These are phyloP conservation scores for Dictyostelium firmibasis DNA, from an alignment of 78 protist genomes.

Conservation along the genomic window DNA sequence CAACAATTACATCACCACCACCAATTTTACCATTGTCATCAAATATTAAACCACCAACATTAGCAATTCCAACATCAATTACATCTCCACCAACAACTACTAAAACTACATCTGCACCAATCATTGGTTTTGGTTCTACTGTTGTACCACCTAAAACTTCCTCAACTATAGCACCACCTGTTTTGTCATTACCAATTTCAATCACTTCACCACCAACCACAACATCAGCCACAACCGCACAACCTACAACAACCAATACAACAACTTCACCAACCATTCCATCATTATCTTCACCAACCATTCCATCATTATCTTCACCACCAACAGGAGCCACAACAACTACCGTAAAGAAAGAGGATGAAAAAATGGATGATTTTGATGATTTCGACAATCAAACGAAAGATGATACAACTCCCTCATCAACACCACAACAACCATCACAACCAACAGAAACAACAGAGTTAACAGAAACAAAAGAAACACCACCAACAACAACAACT, in stretches of 20 bases:
- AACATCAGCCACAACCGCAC: neutral
- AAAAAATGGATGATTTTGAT: slow-evolving; percentile 5
- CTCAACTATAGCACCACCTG: neutral
- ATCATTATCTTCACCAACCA: neutral
- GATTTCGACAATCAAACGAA: neutral
- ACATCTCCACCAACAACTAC: neutral
- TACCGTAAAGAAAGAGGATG: neutral
- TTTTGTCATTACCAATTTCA: neutral
- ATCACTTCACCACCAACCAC: neutral
- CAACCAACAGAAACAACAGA: neutral
- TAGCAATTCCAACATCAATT: neutral
- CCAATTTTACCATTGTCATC: neutral
- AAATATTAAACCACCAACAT: slow-evolving; percentile 1
- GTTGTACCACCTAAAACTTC: neutral
- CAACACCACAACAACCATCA: neutral
- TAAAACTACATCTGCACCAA: slow-evolving; percentile 10
- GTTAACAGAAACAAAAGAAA: neutral
- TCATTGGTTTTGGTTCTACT: neutral
- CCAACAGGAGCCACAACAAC: neutral
- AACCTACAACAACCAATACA: neutral
- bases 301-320: neutral
- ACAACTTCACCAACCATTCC: neutral
- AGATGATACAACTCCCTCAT: neutral
- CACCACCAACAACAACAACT: neutral
- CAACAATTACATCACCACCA: neutral